Conservation (phyloP, 2,329 filamentous ascomycete species). For the Torrubiella hemipterigena region DNA sequence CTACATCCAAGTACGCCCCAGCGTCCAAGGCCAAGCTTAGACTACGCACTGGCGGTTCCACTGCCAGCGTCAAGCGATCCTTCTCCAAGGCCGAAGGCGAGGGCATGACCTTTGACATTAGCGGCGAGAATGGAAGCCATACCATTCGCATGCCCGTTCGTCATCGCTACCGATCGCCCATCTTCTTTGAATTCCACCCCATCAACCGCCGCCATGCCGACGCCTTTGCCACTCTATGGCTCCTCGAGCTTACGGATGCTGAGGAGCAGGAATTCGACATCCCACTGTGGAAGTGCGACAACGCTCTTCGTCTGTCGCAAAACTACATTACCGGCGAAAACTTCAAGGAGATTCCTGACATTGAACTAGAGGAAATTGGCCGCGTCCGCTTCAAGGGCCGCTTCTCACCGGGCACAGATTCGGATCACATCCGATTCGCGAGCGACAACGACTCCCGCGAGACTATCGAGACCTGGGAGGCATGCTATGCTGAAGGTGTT, state of each 20-base stretch:
- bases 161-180: slow-evolving; percentile 76
- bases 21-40: slow-evolving; percentile 62
- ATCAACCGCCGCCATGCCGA: slow-evolving; percentile 57
- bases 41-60: slow-evolving; percentile 74
- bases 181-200: slow-evolving; percentile 77
- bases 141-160: slow-evolving; percentile 73
- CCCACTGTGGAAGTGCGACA: slow-evolving; percentile 81
- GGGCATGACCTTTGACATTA: slow-evolving; percentile 35
- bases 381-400: slow-evolving; percentile 66
- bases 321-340: slow-evolving; percentile 86
- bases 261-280: slow-evolving; percentile 68
- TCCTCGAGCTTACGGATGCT: slow-evolving; percentile 73
- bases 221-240: slow-evolving; percentile 73
- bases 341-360: slow-evolving; percentile 53
- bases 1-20: slow-evolving; percentile 49
- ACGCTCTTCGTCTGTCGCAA: slow-evolving; percentile 65
- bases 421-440: slow-evolving; percentile 73
- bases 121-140: slow-evolving; percentile 22
- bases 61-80: slow-evolving; percentile 53
- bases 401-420: slow-evolving; percentile 85
- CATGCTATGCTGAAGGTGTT: slow-evolving; percentile 79
- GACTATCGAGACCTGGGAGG: slow-evolving; percentile 91
- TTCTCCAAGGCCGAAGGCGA: slow-evolving; percentile 50
- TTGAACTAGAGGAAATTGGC: slow-evolving; percentile 69
- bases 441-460: slow-evolving; percentile 81